phyloP scores from a whole-genome alignment of 441 rosid species.

The Monsonia emarginata region DNA sequence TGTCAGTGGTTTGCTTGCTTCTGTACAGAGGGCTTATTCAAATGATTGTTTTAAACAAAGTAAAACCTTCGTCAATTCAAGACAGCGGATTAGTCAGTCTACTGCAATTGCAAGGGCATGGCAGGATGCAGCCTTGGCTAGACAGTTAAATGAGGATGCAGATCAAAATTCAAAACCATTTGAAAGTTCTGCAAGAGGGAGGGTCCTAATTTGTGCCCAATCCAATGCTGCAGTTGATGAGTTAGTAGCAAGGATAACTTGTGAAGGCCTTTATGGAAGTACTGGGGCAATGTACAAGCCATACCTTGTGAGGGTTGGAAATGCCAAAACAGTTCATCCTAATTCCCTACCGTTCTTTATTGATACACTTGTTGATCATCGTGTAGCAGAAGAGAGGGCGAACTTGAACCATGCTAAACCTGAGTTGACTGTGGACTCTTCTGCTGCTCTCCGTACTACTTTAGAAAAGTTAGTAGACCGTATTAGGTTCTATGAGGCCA shows the following conservation, averaged over 20 bases:
- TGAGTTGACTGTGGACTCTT: conserved; percentile 39
- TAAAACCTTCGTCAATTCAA: conserved; percentile 31
- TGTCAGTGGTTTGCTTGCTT: conserved; percentile 81
- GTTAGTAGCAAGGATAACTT: conserved; percentile 75
- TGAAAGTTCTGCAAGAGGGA: conserved; percentile 53
- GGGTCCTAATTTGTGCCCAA: conserved; percentile 92
- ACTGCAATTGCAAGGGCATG: conserved; percentile 82
- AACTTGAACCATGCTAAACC: conserved; percentile 35
- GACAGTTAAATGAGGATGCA: conserved; percentile 51
- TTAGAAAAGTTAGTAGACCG: conserved; percentile 74
- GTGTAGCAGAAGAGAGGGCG: conserved; percentile 62
- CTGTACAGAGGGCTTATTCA: conserved; percentile 27
- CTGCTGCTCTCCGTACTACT: conserved; percentile 53
- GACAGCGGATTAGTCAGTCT: conserved; percentile 53
- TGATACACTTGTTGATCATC: conserved; percentile 85
- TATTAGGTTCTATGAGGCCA: conserved; percentile 76
- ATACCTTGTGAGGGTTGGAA: conserved; percentile 94
- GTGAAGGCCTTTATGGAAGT: conserved; percentile 71
- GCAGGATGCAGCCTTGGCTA: conserved; percentile 97
- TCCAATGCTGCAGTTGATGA: conserved; percentile 99
- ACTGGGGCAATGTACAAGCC: conserved; percentile 90
- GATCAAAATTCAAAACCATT: conserved; percentile 35
- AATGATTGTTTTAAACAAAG: conserved; percentile 31
- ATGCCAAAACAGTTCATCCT: conserved; percentile 80
- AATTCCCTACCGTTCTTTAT: conserved; percentile 78